Conservation (phyloP, 2,329 filamentous ascomycete species). For the Mollisiaceae sp. region DNA sequence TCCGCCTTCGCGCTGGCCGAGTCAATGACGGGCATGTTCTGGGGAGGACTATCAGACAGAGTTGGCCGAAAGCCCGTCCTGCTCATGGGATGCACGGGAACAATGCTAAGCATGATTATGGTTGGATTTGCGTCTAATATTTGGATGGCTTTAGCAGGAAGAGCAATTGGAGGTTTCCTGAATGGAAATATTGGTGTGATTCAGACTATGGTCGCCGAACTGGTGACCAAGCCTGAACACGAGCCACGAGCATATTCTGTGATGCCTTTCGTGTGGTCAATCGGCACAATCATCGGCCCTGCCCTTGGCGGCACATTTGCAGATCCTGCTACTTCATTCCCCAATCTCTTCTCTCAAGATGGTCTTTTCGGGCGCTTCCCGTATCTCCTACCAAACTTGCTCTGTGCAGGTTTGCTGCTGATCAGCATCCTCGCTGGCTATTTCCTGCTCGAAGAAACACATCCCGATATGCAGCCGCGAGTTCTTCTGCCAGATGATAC, state of each 20-base stretch:
- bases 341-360: constrained; percentile 67
- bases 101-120: constrained; percentile 80
- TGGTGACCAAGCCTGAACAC: constrained; percentile 82
- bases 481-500: constrained; percentile 53
- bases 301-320: constrained; percentile 88
- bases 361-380: constrained; percentile 80
- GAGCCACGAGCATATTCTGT: constrained; percentile 87
- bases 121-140: constrained; percentile 85
- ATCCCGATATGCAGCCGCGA: constrained; percentile 76
- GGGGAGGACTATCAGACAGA: constrained; percentile 82
- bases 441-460: constrained; percentile 84
- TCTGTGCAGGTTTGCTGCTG: constrained; percentile 77
- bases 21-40: constrained; percentile 83
- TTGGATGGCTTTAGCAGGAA: constrained; percentile 78
- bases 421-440: constrained; percentile 82
- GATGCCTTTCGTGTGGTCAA: constrained; percentile 93
- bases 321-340: constrained; percentile 76
- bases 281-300: constrained; percentile 88
- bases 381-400: constrained; percentile 86
- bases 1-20: constrained; percentile 85
- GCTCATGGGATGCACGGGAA: constrained; percentile 79
- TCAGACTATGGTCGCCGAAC: constrained; percentile 84
- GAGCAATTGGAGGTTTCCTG: constrained; percentile 78
- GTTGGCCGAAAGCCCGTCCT: constrained; percentile 87
- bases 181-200: constrained; percentile 94